phyloP scores from a whole-genome alignment of 306 rosid genomes.

The Cyclanthera cordifolia region DNA sequence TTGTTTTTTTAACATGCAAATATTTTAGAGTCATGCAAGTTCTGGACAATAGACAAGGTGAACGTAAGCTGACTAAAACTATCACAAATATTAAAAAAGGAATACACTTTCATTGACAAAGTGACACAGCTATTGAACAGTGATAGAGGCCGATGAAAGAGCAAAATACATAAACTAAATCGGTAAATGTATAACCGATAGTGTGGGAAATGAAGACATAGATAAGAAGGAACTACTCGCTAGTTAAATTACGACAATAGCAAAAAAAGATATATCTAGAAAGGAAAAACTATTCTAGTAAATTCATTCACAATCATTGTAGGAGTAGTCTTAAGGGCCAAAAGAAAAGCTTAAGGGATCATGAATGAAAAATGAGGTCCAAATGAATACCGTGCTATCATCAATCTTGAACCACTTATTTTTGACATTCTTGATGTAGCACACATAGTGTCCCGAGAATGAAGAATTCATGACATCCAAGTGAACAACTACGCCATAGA shows the following conservation, averaged over 20 bases:
- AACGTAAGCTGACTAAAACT: too few species aligned
- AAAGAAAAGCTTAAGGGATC: not conserved
- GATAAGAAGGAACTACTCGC: not conserved
- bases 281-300: not conserved
- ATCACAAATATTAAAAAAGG: too few species aligned
- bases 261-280: too few species aligned
- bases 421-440: slow-evolving; percentile 73
- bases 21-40: too few species aligned
- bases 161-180: too few species aligned
- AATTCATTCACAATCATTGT: not conserved
- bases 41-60: too few species aligned
- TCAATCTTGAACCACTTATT: slow-evolving; percentile 97
- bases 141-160: too few species aligned
- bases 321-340: not conserved
- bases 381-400: slow-evolving; percentile 56
- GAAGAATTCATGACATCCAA: slow-evolving; percentile 86
- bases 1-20: too few species aligned
- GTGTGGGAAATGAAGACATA: too few species aligned
- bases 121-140: too few species aligned
- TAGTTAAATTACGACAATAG: not conserved
- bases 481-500: slow-evolving; percentile 88
- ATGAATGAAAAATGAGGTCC: not conserved
- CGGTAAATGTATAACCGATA: too few species aligned
- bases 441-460: slow-evolving; percentile 92
- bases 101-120: too few species aligned